Percentiles rank a stretch among this genome's conserved stretches.
These are phyloP conservation scores for Lepidopterella palustris DNA, from an alignment of 495 filamentous ascomycete species.

Conservation along the genomic window DNA sequence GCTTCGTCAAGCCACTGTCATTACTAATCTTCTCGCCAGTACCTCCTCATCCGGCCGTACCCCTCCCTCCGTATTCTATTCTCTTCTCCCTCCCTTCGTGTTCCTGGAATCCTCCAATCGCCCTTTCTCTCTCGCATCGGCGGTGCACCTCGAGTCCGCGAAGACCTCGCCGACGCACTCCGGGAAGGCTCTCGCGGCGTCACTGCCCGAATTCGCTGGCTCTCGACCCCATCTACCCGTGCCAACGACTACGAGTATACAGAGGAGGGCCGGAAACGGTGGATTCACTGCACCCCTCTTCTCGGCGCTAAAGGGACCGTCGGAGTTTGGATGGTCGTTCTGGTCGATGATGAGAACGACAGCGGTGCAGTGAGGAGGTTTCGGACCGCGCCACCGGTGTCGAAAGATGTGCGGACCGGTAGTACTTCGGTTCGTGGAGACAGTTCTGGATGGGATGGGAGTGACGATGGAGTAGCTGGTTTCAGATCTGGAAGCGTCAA, in stretches of 20 bases:
- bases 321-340: constrained; percentile 62
- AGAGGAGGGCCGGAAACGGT: constrained; percentile 46
- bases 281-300: constrained; percentile 61
- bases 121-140: constrained; percentile 56
- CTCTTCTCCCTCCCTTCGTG: constrained; percentile 55
- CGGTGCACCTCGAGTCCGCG: constrained; percentile 45
- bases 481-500: neutral
- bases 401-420: neutral
- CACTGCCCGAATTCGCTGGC: constrained; percentile 57
- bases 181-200: constrained; percentile 47
- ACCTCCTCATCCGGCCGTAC: constrained; percentile 55
- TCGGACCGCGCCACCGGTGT: constrained; percentile 10
- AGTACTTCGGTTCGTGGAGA: neutral
- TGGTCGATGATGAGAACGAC: constrained; percentile 49
- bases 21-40: constrained; percentile 34
- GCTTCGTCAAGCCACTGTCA: neutral
- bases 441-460: neutral
- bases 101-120: constrained; percentile 59
- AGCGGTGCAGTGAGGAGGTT: neutral
- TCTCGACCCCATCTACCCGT: constrained; percentile 33
- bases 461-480: neutral
- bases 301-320: constrained; percentile 51
- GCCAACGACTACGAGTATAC: constrained; percentile 33
- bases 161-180: constrained; percentile 49
- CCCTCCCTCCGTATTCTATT: constrained; percentile 60